These are phyloP conservation scores for Colletotrichum gloeosporioides DNA, from an alignment of 2,329 filamentous ascomycete genomes.

Conservation along the genomic window DNA sequence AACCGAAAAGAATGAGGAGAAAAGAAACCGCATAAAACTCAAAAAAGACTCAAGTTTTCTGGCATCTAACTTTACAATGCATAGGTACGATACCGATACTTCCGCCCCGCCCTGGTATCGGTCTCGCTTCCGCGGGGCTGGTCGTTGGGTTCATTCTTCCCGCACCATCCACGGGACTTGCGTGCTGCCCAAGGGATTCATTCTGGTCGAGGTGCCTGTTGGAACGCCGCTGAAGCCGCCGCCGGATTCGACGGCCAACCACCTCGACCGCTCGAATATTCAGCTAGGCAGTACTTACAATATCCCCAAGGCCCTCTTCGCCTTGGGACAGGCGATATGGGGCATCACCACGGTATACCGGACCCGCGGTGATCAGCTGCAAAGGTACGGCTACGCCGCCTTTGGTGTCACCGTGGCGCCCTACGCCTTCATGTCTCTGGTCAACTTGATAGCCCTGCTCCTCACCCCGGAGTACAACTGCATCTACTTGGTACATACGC, in stretches of 20 bases:
- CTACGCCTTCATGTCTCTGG: constrained; percentile 33
- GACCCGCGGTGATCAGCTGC: constrained; percentile 28
- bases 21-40: not conserved
- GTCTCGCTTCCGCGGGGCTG: constrained; percentile 10
- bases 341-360: constrained; percentile 26
- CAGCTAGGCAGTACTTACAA: constrained; percentile 24
- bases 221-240: constrained; percentile 19
- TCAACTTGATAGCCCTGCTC: constrained; percentile 30
- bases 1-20: not conserved
- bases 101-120: constrained; percentile 1
- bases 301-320: constrained; percentile 20
- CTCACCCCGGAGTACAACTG: constrained; percentile 30
- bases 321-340: constrained; percentile 26
- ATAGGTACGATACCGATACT: constrained; percentile 4
- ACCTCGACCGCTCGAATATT: constrained; percentile 7
- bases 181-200: constrained; percentile 9
- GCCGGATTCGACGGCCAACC: not conserved
- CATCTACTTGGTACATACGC: constrained; percentile 28
- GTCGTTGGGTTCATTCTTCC: constrained; percentile 14
- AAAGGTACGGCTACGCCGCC: constrained; percentile 32
- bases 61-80: not conserved
- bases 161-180: constrained; percentile 18
- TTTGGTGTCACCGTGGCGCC: constrained; percentile 34
- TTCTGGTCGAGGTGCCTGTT: constrained; percentile 18
- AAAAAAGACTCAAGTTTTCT: not conserved